Evolutionary conservation across 2,329 filamentous ascomycete genomes (phyloP).

Genomic region (Verruconis gallopava): DNA sequence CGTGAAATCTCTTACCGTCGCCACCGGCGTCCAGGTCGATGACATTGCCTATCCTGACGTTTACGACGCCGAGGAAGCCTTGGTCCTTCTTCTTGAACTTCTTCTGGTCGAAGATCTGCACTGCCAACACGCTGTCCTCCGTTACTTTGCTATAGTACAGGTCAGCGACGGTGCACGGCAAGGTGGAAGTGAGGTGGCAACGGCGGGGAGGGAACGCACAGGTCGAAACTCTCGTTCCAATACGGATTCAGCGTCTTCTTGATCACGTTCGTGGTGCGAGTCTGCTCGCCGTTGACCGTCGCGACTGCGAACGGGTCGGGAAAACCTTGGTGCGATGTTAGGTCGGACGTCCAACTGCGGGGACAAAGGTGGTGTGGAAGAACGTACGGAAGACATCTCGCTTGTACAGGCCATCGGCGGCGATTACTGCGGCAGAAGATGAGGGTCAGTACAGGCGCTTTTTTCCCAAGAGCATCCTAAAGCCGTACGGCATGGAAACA

Average conservation of each 20-base stretch:
- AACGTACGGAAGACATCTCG: conserved; percentile 94
- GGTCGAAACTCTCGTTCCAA: conserved; percentile 98
- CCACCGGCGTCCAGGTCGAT: conserved; percentile 81
- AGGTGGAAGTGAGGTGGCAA: too few species aligned
- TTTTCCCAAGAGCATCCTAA: background rate
- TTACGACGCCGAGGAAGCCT: conserved; percentile 94
- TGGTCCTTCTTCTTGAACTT: conserved; percentile 99
- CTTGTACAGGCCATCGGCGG: conserved; percentile 96
- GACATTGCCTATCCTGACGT: conserved; percentile 87
- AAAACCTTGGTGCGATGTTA: conserved; percentile 50
- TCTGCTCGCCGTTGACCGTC: conserved; percentile 95
- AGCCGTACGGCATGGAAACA: conserved; percentile 13
- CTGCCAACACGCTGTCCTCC: conserved; percentile 91
- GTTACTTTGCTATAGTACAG: conserved; percentile 67
- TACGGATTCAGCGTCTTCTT: conserved; percentile 99
- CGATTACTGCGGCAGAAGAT: conserved; percentile 62
- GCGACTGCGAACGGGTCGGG: conserved; percentile 96
- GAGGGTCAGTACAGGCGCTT: conserved; percentile 14
- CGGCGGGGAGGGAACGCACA: conserved; percentile 48
- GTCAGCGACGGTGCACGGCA: background rate
- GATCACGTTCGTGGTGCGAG: conserved; percentile 91
- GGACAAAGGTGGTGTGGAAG: conserved; percentile 8
- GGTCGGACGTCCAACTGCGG: conserved; percentile 19
- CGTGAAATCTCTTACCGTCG: conserved; percentile 60
- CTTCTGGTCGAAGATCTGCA: conserved; percentile 98